These are phyloP conservation scores for Diaporthe aspalathi DNA, from an alignment of 2,329 filamentous ascomycete genomes.

Conservation along the genomic window DNA sequence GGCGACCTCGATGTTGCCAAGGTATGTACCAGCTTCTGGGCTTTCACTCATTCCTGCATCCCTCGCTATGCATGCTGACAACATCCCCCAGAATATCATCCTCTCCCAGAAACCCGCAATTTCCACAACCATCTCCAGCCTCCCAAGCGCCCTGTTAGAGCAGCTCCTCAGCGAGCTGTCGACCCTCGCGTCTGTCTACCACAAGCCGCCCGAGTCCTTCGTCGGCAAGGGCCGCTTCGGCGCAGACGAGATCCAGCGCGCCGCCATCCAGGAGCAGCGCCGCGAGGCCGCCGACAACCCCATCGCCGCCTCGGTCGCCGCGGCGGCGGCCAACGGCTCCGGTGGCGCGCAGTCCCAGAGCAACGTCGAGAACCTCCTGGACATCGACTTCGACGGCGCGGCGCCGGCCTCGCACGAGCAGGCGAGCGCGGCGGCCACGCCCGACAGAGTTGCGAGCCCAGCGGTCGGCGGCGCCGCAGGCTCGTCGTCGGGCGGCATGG, in stretches of 20 bases:
- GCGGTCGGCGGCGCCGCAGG: conserved; percentile 48
- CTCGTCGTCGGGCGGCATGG: conserved; percentile 61
- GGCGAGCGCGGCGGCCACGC: conserved; percentile 66
- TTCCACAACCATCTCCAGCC: conserved; percentile 89
- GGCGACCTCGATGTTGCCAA: conserved; percentile 92
- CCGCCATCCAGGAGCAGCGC: conserved; percentile 95
- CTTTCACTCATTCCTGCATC: background rate
- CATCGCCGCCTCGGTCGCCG: conserved; percentile 84
- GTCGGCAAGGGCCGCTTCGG: conserved; percentile 94
- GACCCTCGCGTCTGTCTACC: conserved; percentile 95
- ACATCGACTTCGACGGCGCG: conserved; percentile 75
- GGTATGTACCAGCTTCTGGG: conserved; percentile 57
- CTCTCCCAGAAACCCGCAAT: conserved; percentile 96
- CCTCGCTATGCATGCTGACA: background rate
- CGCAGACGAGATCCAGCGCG: conserved; percentile 92
- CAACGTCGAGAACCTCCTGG: conserved; percentile 94
- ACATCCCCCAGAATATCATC: conserved; percentile 75
- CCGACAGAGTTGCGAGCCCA: conserved; percentile 76
- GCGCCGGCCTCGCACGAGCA: conserved; percentile 87
- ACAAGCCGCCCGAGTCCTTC: conserved; percentile 98
- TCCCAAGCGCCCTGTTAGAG: conserved; percentile 86
- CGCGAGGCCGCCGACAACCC: conserved; percentile 94
- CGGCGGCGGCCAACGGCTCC: conserved; percentile 68
- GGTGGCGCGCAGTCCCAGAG: conserved; percentile 67
- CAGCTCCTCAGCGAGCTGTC: conserved; percentile 92